Evolutionary conservation across 1,139 yeast species (phyloP).

Genomic region (Pichia cactophila): DNA sequence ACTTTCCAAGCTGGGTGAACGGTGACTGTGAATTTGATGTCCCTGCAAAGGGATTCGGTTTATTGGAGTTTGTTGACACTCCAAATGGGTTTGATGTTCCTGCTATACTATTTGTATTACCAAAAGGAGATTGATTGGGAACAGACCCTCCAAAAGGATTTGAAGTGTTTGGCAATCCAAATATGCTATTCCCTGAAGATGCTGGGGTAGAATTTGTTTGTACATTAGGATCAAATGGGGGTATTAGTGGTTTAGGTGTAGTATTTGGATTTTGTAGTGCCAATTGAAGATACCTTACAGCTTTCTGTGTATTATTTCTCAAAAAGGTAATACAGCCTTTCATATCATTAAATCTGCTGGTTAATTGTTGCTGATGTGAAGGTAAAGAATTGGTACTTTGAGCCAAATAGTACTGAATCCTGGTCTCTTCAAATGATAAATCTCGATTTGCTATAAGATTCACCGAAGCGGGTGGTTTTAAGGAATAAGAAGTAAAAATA

Average conservation of each 20-base stretch:
- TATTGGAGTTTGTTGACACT: constrained; percentile 9
- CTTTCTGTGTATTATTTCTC: constrained; percentile 36
- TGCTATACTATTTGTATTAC: constrained; percentile 8
- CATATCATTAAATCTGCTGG: constrained; percentile 41
- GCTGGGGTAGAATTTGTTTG: background rate
- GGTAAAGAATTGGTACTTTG: constrained; percentile 31
- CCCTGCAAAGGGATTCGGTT: constrained; percentile 11
- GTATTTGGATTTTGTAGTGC: constrained; percentile 33
- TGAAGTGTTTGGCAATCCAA: constrained; percentile 3
- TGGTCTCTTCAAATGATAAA: constrained; percentile 48
- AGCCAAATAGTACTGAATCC: constrained; percentile 43
- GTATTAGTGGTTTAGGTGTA: constrained; percentile 36
- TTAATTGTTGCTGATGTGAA: constrained; percentile 35
- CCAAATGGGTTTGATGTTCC: constrained; percentile 15
- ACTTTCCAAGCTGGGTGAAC: constrained; percentile 24
- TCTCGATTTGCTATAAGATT: constrained; percentile 48
- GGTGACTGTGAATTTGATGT: constrained; percentile 14
- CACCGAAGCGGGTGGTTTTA: constrained; percentile 32
- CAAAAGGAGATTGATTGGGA: constrained; percentile 12
- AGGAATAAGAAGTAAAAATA: constrained; percentile 32
- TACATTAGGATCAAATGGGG: constrained; percentile 22
- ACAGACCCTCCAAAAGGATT: constrained; percentile 12
- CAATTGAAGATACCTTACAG: constrained; percentile 50
- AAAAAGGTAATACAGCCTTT: constrained; percentile 36
- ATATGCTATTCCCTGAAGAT: constrained; percentile 3